phyloP scores from a whole-genome alignment of 2,329 filamentous ascomycete species.

The Chaetoscypha palmicola region DNA sequence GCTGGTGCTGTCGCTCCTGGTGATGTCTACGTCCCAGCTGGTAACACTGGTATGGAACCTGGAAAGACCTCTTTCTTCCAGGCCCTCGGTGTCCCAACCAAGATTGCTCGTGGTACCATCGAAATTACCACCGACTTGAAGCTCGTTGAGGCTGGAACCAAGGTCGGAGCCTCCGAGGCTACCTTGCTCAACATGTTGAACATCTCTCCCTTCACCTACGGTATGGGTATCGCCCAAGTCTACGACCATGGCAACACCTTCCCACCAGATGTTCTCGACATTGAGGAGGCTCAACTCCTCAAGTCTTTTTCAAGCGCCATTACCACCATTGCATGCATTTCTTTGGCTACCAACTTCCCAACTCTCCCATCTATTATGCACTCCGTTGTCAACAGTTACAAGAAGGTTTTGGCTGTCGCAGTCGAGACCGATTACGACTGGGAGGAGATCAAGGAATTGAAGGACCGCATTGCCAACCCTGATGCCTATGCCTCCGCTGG shows the following conservation, averaged over 20 bases:
- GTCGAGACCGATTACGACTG: constrained; percentile 87
- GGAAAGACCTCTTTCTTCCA: constrained; percentile 99
- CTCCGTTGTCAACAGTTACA: constrained; percentile 96
- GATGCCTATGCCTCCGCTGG: constrained; percentile 86
- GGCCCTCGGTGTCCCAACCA: constrained; percentile 99
- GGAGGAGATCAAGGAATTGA: constrained; percentile 94
- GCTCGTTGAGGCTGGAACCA: constrained; percentile 86
- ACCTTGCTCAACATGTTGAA: constrained; percentile 99
- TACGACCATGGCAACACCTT: constrained; percentile 98
- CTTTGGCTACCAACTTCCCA: constrained; percentile 88
- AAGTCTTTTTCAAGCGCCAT: constrained; percentile 75
- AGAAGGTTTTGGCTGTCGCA: constrained; percentile 88
- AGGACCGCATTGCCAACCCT: constrained; percentile 99
- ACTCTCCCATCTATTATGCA: constrained; percentile 94
- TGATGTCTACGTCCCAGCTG: constrained; percentile 93
- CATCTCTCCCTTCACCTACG: constrained; percentile 99
- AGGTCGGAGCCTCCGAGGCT: constrained; percentile 98
- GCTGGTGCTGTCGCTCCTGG: constrained; percentile 89
- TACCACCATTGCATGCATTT: constrained; percentile 80
- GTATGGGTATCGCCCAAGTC: constrained; percentile 92
- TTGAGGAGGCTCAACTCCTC: constrained; percentile 90
- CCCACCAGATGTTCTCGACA: constrained; percentile 77
- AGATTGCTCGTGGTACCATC: constrained; percentile 99
- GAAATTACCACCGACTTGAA: constrained; percentile 98
- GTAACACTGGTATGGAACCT: constrained; percentile 99